Evolutionary conservation across 176 grass and related monocot species (phyloP).

Genomic region (Luzula sylvatica): DNA sequence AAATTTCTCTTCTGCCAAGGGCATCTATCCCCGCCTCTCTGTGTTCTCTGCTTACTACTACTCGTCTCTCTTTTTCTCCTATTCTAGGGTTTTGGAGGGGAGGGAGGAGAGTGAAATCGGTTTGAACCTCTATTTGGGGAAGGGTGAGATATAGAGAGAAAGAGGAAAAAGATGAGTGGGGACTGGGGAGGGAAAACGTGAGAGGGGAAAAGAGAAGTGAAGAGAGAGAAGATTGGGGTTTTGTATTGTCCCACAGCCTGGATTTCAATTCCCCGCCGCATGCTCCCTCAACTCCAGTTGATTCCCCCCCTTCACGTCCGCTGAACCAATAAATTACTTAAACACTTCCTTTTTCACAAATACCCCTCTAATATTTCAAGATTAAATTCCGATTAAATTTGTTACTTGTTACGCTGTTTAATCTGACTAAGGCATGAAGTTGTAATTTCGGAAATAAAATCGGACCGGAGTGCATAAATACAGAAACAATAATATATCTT

Average conservation of each 20-base stretch:
- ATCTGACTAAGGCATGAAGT: no score
- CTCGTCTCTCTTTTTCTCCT: background rate
- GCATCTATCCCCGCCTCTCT: constrained; percentile 2
- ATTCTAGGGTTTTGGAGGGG: background rate
- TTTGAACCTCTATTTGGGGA: background rate
- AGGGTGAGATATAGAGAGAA: background rate
- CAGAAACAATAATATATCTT: background rate
- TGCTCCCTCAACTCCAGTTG: constrained; percentile 15
- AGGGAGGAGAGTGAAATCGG: background rate
- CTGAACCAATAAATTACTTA: constrained; percentile 11
- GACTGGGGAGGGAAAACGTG: constrained; percentile 9
- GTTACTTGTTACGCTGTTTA: no score
- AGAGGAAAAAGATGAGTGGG: background rate
- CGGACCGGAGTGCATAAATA: no score
- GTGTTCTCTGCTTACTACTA: background rate
- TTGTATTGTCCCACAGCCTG: constrained; percentile 21
- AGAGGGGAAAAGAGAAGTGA: constrained; percentile 15
- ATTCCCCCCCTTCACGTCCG: constrained; percentile 22
- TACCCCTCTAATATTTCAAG: background rate
- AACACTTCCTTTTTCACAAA: background rate
- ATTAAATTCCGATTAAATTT: no score
- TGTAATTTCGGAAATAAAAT: no score
- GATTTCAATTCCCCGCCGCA: constrained; percentile 25
- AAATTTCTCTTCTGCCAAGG: constrained; percentile 8
- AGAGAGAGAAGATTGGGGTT: constrained; percentile 2